A percentile compares a stretch with the other conserved stretches of the same genome.
These are phyloP conservation scores for Veloporphyrellus conicus DNA, from an alignment of 1,284 basidiomycete genomes.

Conservation along the genomic window DNA sequence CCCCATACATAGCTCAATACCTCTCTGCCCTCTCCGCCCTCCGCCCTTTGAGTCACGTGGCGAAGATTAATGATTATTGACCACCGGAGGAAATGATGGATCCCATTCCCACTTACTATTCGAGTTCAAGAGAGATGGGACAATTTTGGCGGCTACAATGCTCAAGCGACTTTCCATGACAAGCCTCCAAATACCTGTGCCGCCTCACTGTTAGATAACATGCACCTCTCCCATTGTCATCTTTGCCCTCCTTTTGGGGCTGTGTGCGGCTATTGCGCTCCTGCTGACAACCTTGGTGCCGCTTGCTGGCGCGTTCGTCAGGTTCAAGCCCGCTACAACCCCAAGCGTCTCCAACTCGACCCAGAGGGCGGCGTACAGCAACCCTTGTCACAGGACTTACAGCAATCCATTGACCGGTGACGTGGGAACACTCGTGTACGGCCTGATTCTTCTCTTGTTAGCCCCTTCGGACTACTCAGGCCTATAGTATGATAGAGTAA, in stretches of 20 bases:
- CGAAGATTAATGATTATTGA: too few species aligned
- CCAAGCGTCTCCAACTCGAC: constrained; percentile 79
- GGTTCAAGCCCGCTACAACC: constrained; percentile 79
- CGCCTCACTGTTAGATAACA: constrained; percentile 24
- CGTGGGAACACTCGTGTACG: constrained; percentile 60
- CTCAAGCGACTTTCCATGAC: constrained; percentile 31
- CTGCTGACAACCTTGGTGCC: constrained; percentile 59
- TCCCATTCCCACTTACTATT: too few species aligned
- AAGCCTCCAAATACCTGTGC: constrained; percentile 2
- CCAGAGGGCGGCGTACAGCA: constrained; percentile 64
- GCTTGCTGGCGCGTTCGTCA: constrained; percentile 62
- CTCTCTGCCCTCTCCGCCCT: too few species aligned
- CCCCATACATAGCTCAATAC: too few species aligned
- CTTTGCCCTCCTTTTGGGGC: too few species aligned
- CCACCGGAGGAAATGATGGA: too few species aligned
- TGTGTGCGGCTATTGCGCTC: constrained; percentile 46
- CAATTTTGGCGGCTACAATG: constrained; percentile 24
- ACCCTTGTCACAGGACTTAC: constrained; percentile 61
- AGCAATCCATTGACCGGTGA: constrained; percentile 67
- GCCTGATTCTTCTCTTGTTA: constrained; percentile 29
- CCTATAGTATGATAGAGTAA: constrained; percentile 48
- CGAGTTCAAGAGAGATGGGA: constrained; percentile 30
- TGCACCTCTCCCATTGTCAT: constrained; percentile 43
- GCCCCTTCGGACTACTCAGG: background rate
- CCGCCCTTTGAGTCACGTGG: too few species aligned